Percentiles rank a stretch among this genome's conserved stretches.
Conservation (phyloP, 306 rosid genomes). For the Prunus persica region DNA sequence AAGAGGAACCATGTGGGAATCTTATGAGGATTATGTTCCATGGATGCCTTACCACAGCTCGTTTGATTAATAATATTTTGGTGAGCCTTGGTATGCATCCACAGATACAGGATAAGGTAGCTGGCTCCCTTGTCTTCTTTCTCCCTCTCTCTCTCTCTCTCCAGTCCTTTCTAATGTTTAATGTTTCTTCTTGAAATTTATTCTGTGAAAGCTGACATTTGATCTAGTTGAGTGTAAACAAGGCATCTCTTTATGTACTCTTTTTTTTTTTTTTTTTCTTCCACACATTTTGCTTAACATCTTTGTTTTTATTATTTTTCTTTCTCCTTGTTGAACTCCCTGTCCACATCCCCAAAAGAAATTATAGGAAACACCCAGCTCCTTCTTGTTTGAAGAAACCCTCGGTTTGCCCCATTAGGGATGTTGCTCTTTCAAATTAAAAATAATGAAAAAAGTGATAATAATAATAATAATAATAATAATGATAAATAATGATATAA, state of each 20-base stretch:
- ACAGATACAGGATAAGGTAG: conserved; percentile 72
- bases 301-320: not conserved
- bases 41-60: conserved; percentile 68
- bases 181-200: not conserved
- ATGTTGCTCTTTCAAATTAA: not conserved
- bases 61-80: conserved; percentile 55
- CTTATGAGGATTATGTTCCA: conserved; percentile 77
- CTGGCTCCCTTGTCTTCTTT: not conserved
- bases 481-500: too few relatives aligned
- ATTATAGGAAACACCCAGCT: not conserved
- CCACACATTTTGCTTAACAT: not conserved
- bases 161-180: not conserved
- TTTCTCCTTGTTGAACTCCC: not conserved
- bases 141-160: not conserved
- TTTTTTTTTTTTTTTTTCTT: not conserved
- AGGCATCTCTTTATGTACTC: not conserved
- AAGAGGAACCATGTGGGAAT: conserved; percentile 60
- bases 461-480: too few relatives aligned
- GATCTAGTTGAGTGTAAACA: not conserved
- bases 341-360: not conserved
- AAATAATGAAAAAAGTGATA: too few relatives aligned
- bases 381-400: too few relatives aligned
- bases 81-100: conserved; percentile 52
- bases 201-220: not conserved
- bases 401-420: not conserved